A percentile compares a stretch with the other conserved stretches of the same genome.
These are phyloP conservation scores for Babesia ovis DNA, from an alignment of 169 alveolate species.

Conservation along the genomic window DNA sequence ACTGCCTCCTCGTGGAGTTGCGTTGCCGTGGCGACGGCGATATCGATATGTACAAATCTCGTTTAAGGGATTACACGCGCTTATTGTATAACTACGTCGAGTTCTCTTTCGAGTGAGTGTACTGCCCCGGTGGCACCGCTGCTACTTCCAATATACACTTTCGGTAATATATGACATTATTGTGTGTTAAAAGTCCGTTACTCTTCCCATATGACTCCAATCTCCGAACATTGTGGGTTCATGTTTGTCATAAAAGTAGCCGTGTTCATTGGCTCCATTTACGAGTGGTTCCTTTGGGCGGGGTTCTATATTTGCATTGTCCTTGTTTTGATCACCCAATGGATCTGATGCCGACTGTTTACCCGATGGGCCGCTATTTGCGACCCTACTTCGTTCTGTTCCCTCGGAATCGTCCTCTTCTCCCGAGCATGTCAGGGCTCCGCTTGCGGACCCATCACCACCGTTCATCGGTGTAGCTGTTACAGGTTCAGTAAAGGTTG, in stretches of 20 bases:
- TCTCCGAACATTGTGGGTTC: slow-evolving; percentile 83
- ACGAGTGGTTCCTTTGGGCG: background rate
- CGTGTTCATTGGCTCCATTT: slow-evolving; percentile 66
- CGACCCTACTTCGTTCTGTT: slow-evolving; percentile 38
- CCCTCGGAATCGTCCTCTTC: slow-evolving; percentile 47
- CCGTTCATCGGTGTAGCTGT: background rate
- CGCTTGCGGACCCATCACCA: slow-evolving; percentile 1
- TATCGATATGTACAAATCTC: slow-evolving; percentile 43
- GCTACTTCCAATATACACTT: background rate
- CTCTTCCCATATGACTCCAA: slow-evolving; percentile 81
- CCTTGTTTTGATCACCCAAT: background rate
- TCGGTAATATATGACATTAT: background rate
- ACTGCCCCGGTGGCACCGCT: background rate
- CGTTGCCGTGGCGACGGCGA: slow-evolving; percentile 54
- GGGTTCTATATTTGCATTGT: background rate
- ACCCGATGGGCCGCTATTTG: background rate
- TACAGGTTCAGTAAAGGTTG: background rate
- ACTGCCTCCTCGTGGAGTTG: slow-evolving; percentile 45
- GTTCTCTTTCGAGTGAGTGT: slow-evolving; percentile 15
- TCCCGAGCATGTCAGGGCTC: slow-evolving; percentile 16
- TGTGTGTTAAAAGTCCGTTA: slow-evolving; percentile 68
- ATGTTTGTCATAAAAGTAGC: slow-evolving; percentile 73
- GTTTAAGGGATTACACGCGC: slow-evolving; percentile 14
- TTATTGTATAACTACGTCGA: slow-evolving; percentile 49
- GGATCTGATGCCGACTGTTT: background rate